phyloP scores from a whole-genome alignment of 2,329 filamentous ascomycete genomes.

The Aspergillus vadensis region DNA sequence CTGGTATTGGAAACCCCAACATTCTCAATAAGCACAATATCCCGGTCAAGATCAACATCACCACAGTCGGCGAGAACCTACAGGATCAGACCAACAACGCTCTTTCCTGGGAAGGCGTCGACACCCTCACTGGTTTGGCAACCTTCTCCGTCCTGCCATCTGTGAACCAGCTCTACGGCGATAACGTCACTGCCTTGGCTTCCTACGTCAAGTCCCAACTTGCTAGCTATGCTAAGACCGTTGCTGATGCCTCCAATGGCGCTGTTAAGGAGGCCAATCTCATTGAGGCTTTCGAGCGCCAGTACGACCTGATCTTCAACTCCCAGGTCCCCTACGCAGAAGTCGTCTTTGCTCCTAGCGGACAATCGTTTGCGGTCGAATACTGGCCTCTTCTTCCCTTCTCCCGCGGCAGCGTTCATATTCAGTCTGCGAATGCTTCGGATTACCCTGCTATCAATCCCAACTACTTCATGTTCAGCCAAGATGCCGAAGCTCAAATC shows the following conservation, averaged over 20 bases:
- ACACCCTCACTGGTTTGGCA: slow-evolving; percentile 21
- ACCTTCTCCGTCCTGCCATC: slow-evolving; percentile 27
- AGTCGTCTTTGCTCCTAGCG: slow-evolving; percentile 26
- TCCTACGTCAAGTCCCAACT: slow-evolving; percentile 24
- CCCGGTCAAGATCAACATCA: slow-evolving; percentile 29
- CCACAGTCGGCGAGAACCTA: slow-evolving; percentile 52
- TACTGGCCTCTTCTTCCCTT: slow-evolving; percentile 34
- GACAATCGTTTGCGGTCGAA: slow-evolving; percentile 18
- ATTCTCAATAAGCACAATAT: slow-evolving; percentile 33
- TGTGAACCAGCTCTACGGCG: slow-evolving; percentile 28
- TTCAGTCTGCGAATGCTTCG: slow-evolving; percentile 20
- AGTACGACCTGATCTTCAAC: slow-evolving; percentile 31
- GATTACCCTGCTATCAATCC: slow-evolving; percentile 29
- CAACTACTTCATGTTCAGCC: slow-evolving; percentile 32
- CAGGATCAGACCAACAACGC: slow-evolving; percentile 47
- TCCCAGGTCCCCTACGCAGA: slow-evolving; percentile 28
- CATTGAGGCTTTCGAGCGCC: slow-evolving; percentile 24
- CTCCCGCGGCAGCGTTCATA: slow-evolving; percentile 22
- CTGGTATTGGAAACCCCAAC: slow-evolving; percentile 56
- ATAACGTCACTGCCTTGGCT: slow-evolving; percentile 20
- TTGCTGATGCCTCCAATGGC: slow-evolving; percentile 27
- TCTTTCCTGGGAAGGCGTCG: slow-evolving; percentile 18
- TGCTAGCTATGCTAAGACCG: slow-evolving; percentile 25
- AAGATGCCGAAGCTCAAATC: slow-evolving; percentile 24
- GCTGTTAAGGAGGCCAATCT: slow-evolving; percentile 26